Evolutionary conservation across 1,284 basidiomycete species (phyloP).

Genomic region (Quambalaria eucalypti): DNA sequence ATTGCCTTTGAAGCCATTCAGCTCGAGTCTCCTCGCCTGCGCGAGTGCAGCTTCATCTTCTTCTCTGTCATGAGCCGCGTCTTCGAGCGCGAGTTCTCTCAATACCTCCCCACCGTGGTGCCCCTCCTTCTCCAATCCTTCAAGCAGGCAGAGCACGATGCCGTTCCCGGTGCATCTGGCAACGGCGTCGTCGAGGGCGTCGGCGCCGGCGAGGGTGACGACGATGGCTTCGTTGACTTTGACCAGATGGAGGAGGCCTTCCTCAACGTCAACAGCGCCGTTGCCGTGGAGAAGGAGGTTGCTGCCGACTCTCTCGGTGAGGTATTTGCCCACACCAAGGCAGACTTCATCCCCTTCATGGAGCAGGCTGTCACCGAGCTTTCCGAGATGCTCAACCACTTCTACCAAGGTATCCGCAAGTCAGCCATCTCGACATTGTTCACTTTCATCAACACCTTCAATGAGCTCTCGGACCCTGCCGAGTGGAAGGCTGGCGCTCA

Average conservation of each 20-base stretch:
- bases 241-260: slow-evolving; percentile 61
- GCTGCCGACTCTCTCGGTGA: slow-evolving; percentile 93
- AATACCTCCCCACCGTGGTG: slow-evolving; percentile 76
- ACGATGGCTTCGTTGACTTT: slow-evolving; percentile 55
- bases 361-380: slow-evolving; percentile 67
- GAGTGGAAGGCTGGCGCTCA: slow-evolving; percentile 68
- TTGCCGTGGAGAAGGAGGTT: slow-evolving; percentile 98
- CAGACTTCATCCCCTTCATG: slow-evolving; percentile 76
- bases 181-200: slow-evolving; percentile 50
- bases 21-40: slow-evolving; percentile 71
- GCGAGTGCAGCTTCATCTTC: slow-evolving; percentile 96
- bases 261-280: slow-evolving; percentile 74
- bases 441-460: slow-evolving; percentile 82
- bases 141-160: slow-evolving; percentile 60
- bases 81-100: slow-evolving; percentile 86
- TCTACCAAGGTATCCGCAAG: slow-evolving; percentile 97
- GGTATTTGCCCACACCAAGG: slow-evolving; percentile 72
- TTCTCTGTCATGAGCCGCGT: slow-evolving; percentile 96
- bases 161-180: slow-evolving; percentile 40
- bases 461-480: slow-evolving; percentile 71
- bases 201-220: slow-evolving; percentile 56
- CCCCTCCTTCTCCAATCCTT: slow-evolving; percentile 77
- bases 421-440: slow-evolving; percentile 80
- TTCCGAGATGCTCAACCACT: slow-evolving; percentile 73
- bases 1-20: slow-evolving; percentile 84